These are phyloP conservation scores for Syncephalastrum contaminatum DNA, from an alignment of 371 early-diverging fungal species.

Conservation along the genomic window DNA sequence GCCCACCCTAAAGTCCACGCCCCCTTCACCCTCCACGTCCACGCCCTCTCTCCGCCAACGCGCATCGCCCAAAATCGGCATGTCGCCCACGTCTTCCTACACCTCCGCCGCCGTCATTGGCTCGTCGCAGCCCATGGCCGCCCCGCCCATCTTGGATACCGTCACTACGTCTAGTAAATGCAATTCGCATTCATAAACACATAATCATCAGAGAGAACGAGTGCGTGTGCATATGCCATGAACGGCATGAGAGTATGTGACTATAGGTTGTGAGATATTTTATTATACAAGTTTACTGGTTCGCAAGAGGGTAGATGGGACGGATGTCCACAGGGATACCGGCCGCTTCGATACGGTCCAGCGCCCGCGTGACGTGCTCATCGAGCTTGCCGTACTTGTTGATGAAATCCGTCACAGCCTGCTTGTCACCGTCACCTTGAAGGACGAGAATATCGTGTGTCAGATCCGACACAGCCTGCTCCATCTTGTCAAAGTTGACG, in stretches of 20 bases:
- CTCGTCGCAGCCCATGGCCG: conserved; percentile 32
- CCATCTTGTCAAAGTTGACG: conserved; percentile 69
- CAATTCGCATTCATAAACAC: conserved; percentile 8
- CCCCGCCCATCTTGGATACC: conserved; percentile 37
- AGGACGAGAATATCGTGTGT: conserved; percentile 71
- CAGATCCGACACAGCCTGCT: conserved; percentile 62
- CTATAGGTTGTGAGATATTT: not conserved
- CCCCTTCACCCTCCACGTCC: conserved; percentile 10
- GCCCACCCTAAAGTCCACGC: conserved; percentile 11
- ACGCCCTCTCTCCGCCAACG: conserved; percentile 6
- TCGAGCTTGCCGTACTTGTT: conserved; percentile 59
- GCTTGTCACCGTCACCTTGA: conserved; percentile 80
- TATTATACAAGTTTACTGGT: conserved; percentile 5
- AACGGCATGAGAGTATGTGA: not conserved
- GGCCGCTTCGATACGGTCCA: conserved; percentile 55
- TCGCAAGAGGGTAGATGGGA: conserved; percentile 42
- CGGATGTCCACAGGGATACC: conserved; percentile 55
- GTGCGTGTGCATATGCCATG: no score
- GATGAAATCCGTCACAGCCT: conserved; percentile 60
- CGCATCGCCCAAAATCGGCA: conserved; percentile 18
- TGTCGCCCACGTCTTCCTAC: conserved; percentile 11
- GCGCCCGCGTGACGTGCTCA: conserved; percentile 47
- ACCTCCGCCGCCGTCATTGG: conserved; percentile 29
- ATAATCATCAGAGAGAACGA: no score
- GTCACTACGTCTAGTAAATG: conserved; percentile 35